Conservation (phyloP, 2,329 filamentous ascomycete species). For the Fusarium vanettenii region DNA sequence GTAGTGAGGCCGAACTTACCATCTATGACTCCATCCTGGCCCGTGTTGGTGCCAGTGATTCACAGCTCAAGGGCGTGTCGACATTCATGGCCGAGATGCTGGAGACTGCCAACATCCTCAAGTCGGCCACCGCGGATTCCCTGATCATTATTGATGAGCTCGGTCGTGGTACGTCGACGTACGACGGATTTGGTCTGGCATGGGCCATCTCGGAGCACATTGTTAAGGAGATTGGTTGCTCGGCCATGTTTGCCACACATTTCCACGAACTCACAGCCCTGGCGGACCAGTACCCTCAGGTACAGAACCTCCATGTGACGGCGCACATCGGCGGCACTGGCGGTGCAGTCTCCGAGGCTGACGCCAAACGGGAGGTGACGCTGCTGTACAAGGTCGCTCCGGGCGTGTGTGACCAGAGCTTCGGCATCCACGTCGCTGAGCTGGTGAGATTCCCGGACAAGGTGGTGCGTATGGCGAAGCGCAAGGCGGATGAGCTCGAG, state of each 20-base stretch:
- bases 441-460: slow-evolving; percentile 96
- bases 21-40: slow-evolving; percentile 98
- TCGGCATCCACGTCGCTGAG: slow-evolving; percentile 98
- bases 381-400: slow-evolving; percentile 96
- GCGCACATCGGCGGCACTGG: slow-evolving; percentile 80
- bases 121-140: slow-evolving; percentile 93
- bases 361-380: slow-evolving; percentile 83
- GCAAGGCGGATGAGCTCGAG: slow-evolving; percentile 97
- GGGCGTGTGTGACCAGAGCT: slow-evolving; percentile 95
- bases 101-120: slow-evolving; percentile 97
- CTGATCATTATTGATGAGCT: slow-evolving; percentile 99
- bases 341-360: slow-evolving; percentile 48
- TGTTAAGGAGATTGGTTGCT: slow-evolving; percentile 92
- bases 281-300: slow-evolving; percentile 86
- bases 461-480: slow-evolving; percentile 98
- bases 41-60: slow-evolving; percentile 94
- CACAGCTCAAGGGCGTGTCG: slow-evolving; percentile 95
- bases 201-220: slow-evolving; percentile 99
- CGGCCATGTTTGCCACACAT: slow-evolving; percentile 95
- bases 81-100: slow-evolving; percentile 99
- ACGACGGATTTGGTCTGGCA: slow-evolving; percentile 97
- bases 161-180: slow-evolving; percentile 95
- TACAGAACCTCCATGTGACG: slow-evolving; percentile 94
- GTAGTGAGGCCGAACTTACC: slow-evolving; percentile 87
- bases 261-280: slow-evolving; percentile 98